Evolutionary conservation across 169 alveolate genomes (phyloP), one percentile per base, ranked within the genome.

Genomic region (Cyclospora cayetanensis): DNA sequence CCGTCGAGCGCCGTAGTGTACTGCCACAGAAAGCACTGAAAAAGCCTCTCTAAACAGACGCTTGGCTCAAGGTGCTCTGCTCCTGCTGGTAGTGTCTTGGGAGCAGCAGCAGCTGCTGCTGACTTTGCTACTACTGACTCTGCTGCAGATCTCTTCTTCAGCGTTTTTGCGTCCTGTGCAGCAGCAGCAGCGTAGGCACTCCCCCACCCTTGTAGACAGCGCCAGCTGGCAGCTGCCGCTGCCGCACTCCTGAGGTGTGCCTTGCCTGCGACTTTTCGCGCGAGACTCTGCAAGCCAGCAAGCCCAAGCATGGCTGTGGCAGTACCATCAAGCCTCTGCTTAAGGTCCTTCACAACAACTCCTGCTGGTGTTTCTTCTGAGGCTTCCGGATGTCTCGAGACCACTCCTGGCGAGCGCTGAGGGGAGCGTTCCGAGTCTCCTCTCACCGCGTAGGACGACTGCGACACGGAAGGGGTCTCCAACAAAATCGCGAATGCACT

Each of bases 161-260:
- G n/a, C n/a, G n/a, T 5, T 46, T 68, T 39, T 18, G 66, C 89
- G 0, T 29, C 42, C 35, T 25, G 43, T 20, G 37, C 25, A n/a
- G 22, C n/a, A 50, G 89, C 68, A 50, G 89, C 89, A 11, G 89
- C 72, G 37, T 79, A 79, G 4, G 89, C 72, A 72, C 89, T 79
- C 74, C 89, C 89, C 89, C 89, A 79, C 2, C 89, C 52, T 12
- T 79, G 89, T 0, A 79, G 89, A n/a, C 89, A 79, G 35, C 89
- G 39, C 89, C 89, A 79, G 74, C 89, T 46, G 39, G 89, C 89
- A 25, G 89, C 89, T 15, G 89, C 89, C 34, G 89, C 89, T 43
- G 89, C 89, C 4, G 89, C 34, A 39, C 9, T 22, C 3, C 34
- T 37, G 34, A 7, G 34, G 35, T 52, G 20, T 68, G 43, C 5